These are phyloP conservation scores for Sparassis latifolia DNA, from an alignment of 1,284 basidiomycete genomes.

Conservation along the genomic window DNA sequence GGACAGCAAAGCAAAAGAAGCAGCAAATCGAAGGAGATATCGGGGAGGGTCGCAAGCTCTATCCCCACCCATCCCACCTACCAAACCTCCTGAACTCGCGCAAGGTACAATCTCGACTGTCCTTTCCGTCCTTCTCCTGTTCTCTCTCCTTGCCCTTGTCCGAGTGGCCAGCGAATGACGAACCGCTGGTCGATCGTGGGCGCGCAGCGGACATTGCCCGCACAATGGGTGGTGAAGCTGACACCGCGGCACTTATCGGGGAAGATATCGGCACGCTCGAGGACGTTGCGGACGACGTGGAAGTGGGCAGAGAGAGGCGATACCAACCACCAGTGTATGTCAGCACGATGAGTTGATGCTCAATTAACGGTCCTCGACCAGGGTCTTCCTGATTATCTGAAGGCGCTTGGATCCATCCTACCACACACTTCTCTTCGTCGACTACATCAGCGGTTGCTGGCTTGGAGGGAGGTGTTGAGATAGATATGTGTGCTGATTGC, in stretches of 20 bases:
- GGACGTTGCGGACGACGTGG: conserved; percentile 19
- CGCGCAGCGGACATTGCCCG: conserved; percentile 31
- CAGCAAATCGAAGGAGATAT: conserved; percentile 4
- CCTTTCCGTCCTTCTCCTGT: conserved; percentile 50
- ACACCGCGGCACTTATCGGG: conserved; percentile 13
- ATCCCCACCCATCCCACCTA: conserved; percentile 82
- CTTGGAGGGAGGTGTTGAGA: conserved; percentile 53
- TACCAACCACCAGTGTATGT: conserved; percentile 95
- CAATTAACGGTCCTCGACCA: conserved; percentile 24
- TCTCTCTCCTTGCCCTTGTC: conserved; percentile 63
- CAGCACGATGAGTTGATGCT: conserved; percentile 77
- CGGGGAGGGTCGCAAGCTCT: conserved; percentile 12
- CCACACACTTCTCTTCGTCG: conserved; percentile 80
- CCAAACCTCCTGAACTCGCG: conserved; percentile 77
- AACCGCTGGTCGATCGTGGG: conserved; percentile 45
- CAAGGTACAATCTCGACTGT: conserved; percentile 58
- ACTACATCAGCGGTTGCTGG: conserved; percentile 55
- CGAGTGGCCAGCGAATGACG: conserved; percentile 39
- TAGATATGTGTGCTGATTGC: conserved; percentile 73
- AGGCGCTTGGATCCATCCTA: conserved; percentile 74
- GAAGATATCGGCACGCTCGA: conserved; percentile 12
- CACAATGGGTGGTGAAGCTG: conserved; percentile 36
- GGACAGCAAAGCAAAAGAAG: conserved; percentile 4
- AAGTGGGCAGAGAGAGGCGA: conserved; percentile 66
- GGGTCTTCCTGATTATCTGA: conserved; percentile 30